Percentiles rank a stretch among this genome's conserved stretches.
Evolutionary conservation across 371 early-diverging fungal species (phyloP).

Genomic region (Apophysomyces variabilis): DNA sequence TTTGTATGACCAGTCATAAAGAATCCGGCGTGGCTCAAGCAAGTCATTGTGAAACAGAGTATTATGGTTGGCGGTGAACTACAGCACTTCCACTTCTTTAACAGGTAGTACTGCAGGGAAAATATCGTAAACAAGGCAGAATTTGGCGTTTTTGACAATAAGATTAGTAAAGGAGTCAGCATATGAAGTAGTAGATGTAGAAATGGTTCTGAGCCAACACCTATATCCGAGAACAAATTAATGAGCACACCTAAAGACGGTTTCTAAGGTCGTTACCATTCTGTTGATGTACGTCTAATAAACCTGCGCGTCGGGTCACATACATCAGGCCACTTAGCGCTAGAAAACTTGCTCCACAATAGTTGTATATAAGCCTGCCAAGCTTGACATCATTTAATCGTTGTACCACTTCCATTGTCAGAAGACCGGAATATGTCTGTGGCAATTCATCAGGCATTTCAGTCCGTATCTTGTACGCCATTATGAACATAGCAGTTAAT

Average conservation of each 20-base stretch:
- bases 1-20: constrained; percentile 79
- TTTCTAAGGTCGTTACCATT: constrained; percentile 12
- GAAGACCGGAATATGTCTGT: constrained; percentile 19
- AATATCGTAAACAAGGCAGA: constrained; percentile 63
- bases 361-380: constrained; percentile 47
- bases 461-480: constrained; percentile 39
- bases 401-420: constrained; percentile 28
- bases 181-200: constrained; percentile 36
- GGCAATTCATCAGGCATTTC: constrained; percentile 23
- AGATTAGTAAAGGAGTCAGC: constrained; percentile 55
- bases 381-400: constrained; percentile 36
- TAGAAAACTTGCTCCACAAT: constrained; percentile 35
- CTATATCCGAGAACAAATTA: background rate
- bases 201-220: constrained; percentile 13
- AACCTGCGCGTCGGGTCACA: constrained; percentile 33
- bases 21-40: constrained; percentile 61
- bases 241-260: background rate
- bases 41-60: constrained; percentile 23
- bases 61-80: constrained; percentile 1
- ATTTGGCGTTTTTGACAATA: constrained; percentile 67
- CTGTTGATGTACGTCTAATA: constrained; percentile 19
- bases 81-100: constrained; percentile 40
- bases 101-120: constrained; percentile 49
- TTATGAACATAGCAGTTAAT: constrained; percentile 27
- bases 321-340: constrained; percentile 36